Base-by-base conservation (phyloP, 2,329 filamentous ascomycete species). In the Byssochlamys sp. region DNA sequence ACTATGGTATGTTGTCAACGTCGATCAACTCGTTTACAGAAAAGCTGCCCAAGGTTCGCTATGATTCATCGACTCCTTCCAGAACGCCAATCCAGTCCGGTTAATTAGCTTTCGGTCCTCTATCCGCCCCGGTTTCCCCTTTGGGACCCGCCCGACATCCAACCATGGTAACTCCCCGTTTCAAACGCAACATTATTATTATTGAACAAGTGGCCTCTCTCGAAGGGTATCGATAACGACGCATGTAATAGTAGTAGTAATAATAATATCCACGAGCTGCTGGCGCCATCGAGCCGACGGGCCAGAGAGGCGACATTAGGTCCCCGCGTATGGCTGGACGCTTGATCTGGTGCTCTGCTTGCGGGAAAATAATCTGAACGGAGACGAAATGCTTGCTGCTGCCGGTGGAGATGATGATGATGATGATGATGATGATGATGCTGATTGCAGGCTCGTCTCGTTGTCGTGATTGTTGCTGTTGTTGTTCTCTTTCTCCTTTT, bases 251-350 rank as follows among this genome's bases (percentile, higher is more conserved):
- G 10, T 10, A 31, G 29, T 31, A 31, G 7, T 10, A 45, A 45
- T 45, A 45, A 12, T 33, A 33, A 33, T 33, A 33, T 33, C 6
- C n/a, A 6, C 5, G 39, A 45, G n/a, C 39, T 7, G 39, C 4
- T 45, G 39, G 39, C 39, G 39, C 39, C 14, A 45, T 19, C 14
- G 35, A 45, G 35, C n/a, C 35, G 35, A 45, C 14, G 5, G 35
- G 14, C 7, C 14, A 39, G 3, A 3, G 4, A 24, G 39, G n/a
- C 5, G 39, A 45, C 4, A 53, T 68, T 57, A 73, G 53, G 71
- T 74, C 4, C 71, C 71, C 5, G 71, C 71, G 57, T 74, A 74
- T 39, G 71, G 71, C 27, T 66, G 59, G 50, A 71, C 64, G 19
- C 19, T 19, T 14, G 39, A 19, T 33, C 65, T 63, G 19, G 48